These are phyloP conservation scores for Colletotrichum spaethianum DNA, from an alignment of 2,329 filamentous ascomycete genomes.

Conservation along the genomic window DNA sequence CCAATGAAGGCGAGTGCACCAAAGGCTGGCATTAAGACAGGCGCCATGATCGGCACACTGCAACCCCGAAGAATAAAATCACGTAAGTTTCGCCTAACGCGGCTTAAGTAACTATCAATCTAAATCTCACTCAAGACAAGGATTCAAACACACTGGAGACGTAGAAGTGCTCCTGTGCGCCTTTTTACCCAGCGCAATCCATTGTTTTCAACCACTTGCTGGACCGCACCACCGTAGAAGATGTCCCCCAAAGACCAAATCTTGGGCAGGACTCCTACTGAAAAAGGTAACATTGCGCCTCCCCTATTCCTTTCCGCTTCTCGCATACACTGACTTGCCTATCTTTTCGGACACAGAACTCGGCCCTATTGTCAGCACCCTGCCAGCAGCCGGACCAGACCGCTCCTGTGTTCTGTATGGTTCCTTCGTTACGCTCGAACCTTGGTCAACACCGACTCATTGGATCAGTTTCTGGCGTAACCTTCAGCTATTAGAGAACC, in stretches of 20 bases:
- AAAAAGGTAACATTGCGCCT: background rate
- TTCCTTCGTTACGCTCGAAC: background rate
- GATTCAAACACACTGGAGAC: background rate
- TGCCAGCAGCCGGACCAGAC: background rate
- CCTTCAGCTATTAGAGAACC: background rate
- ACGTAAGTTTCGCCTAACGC: too few relatives aligned
- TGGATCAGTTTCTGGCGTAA: conserved; percentile 1
- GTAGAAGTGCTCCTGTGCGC: background rate
- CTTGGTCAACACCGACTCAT: background rate
- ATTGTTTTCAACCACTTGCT: background rate
- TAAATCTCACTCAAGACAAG: background rate
- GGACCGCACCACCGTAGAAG: background rate
- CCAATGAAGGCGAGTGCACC: too few relatives aligned
- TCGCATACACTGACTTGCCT: background rate
- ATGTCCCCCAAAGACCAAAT: background rate
- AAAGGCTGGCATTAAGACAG: too few relatives aligned
- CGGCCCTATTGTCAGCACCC: background rate
- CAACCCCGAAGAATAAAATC: too few relatives aligned
- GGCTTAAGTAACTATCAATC: background rate
- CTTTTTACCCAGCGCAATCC: too few relatives aligned
- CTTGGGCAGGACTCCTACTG: background rate
- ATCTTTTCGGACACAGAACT: background rate
- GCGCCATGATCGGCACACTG: too few relatives aligned
- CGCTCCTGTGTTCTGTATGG: background rate
- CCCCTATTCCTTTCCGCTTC: background rate